Conservation (phyloP, 257 asterid species). For the Nemophila menziesii region DNA sequence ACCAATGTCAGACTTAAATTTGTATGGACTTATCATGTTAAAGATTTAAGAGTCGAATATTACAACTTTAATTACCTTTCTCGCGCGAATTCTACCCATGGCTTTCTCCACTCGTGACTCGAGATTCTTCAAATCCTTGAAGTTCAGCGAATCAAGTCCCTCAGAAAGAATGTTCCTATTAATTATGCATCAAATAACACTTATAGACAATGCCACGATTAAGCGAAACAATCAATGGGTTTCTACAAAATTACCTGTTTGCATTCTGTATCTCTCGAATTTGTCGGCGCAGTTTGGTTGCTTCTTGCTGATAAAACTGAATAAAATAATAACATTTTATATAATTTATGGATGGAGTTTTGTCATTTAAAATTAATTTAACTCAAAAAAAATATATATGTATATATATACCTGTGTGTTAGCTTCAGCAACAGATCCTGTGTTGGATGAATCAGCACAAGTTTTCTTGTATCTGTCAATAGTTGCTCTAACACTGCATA, state of each 20-base stretch:
- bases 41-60: neutral
- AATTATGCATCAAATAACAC: neutral
- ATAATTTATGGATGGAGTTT: no score
- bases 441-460: constrained; percentile 42
- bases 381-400: constrained; percentile 17
- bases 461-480: constrained; percentile 87
- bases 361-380: no score
- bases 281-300: constrained; percentile 49
- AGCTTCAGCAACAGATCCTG: constrained; percentile 73
- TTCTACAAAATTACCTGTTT: constrained; percentile 32
- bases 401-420: constrained; percentile 57
- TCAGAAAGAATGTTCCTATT: constrained; percentile 62
- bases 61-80: constrained; percentile 29
- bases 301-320: constrained; percentile 82
- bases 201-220: neutral
- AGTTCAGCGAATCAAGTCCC: constrained; percentile 34
- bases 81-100: constrained; percentile 58
- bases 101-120: constrained; percentile 66
- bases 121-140: constrained; percentile 44
- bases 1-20: neutral
- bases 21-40: neutral
- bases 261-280: constrained; percentile 45
- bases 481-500: constrained; percentile 70
- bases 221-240: neutral
- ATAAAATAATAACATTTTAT: neutral